Evolutionary conservation across 2,329 filamentous ascomycete genomes (phyloP), one percentile per base, ranked within the genome.

Genomic region (Xylariaceae sp.): DNA sequence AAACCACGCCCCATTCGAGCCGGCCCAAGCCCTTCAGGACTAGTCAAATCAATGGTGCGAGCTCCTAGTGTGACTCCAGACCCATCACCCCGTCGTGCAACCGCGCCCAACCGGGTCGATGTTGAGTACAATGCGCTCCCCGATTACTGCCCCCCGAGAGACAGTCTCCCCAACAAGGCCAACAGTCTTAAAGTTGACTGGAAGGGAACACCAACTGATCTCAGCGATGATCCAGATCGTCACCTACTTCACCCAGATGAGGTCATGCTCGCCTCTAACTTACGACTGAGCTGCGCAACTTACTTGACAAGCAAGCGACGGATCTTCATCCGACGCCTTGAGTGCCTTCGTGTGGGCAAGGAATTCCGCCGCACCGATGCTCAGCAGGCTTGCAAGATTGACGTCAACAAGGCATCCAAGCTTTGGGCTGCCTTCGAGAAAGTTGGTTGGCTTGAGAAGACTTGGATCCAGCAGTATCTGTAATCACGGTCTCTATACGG

Each of bases 391-490:
- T 95, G 89, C 77, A 94, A 94, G 73, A 95, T 96, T 53, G 92
- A 97, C 60, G 92, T 97, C 64, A 96, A 96, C 74, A 97, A 96
- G 73, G 89, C 91, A 3, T 94, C 88, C 55, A 92, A 92, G 66
- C 75, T 97, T 37, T 95, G 89, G 87, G 83, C 83, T 29, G 89
- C 89, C 5, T 97, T 88, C 62, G 87, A 95, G 40, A 85, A 83
- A 57, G 87, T 93, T 29, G 86, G 86, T 56, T 95, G 90, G 88
- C 82, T 95, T 52, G 75, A 86, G 5, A 62, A 70, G 14, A 54
- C 64, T 3, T 75, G 71, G 69, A 67, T 79, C 50, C 57, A 52
- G 14, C 49, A 49, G 11, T 68, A 62, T 48, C 23, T 68, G 19
- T 68, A 57, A 64, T 34, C 6, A 12, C 29, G 19, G n/a, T 11